Evolutionary conservation across 805 yeast species (phyloP), one percentile per base, ranked within the genome.

Genomic region (Scheffersomyces ergatensis): DNA sequence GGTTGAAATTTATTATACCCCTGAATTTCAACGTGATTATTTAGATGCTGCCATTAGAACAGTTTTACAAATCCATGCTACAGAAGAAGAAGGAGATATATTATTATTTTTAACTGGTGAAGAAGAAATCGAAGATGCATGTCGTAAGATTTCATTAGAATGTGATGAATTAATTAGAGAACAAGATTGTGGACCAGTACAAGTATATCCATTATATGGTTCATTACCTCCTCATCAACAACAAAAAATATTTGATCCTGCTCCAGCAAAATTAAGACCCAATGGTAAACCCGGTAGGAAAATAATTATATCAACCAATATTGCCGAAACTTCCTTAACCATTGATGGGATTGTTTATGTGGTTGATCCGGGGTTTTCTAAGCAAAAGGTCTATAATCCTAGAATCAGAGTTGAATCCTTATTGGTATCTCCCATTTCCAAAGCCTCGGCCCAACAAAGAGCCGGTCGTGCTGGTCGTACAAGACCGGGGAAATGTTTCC

Each of bases 401-500:
- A 78, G 97, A 63, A 87, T 92, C 43, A 78, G 99, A 63, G 97
- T 92, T 23, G 97, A 92, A 64, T 89, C 97, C 0, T 72, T 92
- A 51, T 74, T 92, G 39, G 98, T 93, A 4, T 87, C 97, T 7
- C 98, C 98, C 27, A 90, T 93, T 47, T 90, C 98, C 9, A 90
- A 89, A 67, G 99, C 99, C 0, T 83, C 95, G 36, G 96, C 99
- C 1, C 97, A 92, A 67, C 99, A 92, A 67, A 81, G 99, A 66
- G 98, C 98, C 26, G 99, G 99, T 78, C 87, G 99, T 78, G 99
- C 99, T 41, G 99, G 99, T 71, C 92, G 99, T 80, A 92, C 97
- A 5, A 80, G 96, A 57, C 97, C 98, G 13, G 99, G 99, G 59
- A 92, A 93, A 64, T 92, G 97, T 67, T 92, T 92, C 78, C 77